A percentile compares a stretch with the other conserved stretches of the same genome.
Evolutionary conservation across 768 basidiomycete genomes (phyloP).

Genomic region (Boletus insuetus): DNA sequence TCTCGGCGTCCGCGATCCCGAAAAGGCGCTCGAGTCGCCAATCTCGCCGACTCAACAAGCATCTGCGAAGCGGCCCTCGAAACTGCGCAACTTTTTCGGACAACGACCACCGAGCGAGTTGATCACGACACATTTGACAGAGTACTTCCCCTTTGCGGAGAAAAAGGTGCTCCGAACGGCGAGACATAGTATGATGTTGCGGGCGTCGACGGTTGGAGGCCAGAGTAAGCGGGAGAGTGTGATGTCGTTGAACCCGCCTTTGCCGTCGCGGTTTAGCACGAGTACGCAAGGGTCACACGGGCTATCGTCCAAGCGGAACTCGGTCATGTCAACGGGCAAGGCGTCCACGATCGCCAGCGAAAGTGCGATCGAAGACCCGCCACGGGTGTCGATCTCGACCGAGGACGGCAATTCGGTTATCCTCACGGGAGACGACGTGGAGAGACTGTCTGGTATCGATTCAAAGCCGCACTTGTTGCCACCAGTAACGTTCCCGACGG

Average conservation of each 20-base stretch:
- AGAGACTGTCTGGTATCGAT: constrained; percentile 25
- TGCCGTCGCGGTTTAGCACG: constrained; percentile 40
- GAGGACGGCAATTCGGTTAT: constrained; percentile 69
- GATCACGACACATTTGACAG: constrained; percentile 89
- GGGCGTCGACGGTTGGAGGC: constrained; percentile 44
- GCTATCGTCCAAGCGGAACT: constrained; percentile 46
- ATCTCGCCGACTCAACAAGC: constrained; percentile 45
- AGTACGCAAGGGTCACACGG: constrained; percentile 38
- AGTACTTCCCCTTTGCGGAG: constrained; percentile 94
- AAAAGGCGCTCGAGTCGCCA: constrained; percentile 58
- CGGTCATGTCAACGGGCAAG: constrained; percentile 38
- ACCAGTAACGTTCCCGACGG: constrained; percentile 73
- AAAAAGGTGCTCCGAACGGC: constrained; percentile 88
- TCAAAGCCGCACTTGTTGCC: constrained; percentile 63
- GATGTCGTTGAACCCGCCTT: constrained; percentile 40
- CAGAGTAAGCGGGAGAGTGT: constrained; percentile 43
- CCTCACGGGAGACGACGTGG: constrained; percentile 50
- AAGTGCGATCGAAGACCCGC: constrained; percentile 47
- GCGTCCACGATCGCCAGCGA: constrained; percentile 20
- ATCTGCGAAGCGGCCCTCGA: constrained; percentile 50
- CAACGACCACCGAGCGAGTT: constrained; percentile 97
- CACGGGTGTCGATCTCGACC: constrained; percentile 72
- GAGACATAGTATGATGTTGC: constrained; percentile 80
- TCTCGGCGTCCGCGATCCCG: constrained; percentile 82
- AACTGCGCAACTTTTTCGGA: constrained; percentile 94